Percentiles rank a stretch among this genome's conserved stretches.
These are phyloP conservation scores for Orbilia oligospora DNA, from an alignment of 2,329 filamentous ascomycete genomes.

Conservation along the genomic window DNA sequence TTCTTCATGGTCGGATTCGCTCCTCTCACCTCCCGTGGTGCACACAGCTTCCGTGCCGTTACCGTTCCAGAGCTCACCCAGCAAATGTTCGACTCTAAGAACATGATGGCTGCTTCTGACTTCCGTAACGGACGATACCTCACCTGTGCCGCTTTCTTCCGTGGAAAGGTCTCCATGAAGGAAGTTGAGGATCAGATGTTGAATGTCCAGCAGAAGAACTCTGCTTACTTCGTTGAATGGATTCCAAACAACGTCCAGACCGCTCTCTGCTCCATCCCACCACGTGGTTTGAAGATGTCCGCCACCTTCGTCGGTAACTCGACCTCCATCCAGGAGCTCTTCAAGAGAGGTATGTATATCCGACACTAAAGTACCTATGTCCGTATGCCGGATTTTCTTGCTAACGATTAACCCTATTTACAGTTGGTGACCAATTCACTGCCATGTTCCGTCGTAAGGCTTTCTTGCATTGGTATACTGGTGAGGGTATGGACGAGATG, in stretches of 20 bases:
- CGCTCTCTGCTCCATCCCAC: constrained; percentile 97
- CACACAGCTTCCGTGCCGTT: constrained; percentile 96
- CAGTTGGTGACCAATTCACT: constrained; percentile 96
- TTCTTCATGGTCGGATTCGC: constrained; percentile 99
- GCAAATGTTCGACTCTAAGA: constrained; percentile 99
- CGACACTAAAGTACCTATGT: background rate
- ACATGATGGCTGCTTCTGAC: constrained; percentile 99
- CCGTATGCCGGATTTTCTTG: background rate
- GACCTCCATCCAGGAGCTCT: constrained; percentile 99
- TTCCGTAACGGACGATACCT: constrained; percentile 99
- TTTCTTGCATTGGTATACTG: constrained; percentile 99
- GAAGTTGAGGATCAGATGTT: constrained; percentile 99
- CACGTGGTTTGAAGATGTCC: constrained; percentile 98
- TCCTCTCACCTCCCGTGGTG: constrained; percentile 92
- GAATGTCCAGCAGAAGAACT: constrained; percentile 99
- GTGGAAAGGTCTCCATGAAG: constrained; percentile 99
- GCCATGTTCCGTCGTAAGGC: constrained; percentile 99
- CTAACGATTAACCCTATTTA: constrained; percentile 29
- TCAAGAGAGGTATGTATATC: constrained; percentile 80
- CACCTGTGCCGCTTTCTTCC: constrained; percentile 99
- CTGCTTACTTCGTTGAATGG: constrained; percentile 99
- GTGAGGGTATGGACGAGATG: constrained; percentile 99
- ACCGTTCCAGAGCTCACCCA: constrained; percentile 98
- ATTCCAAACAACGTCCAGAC: constrained; percentile 99
- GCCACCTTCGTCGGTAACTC: constrained; percentile 99